A percentile compares a stretch with the other conserved stretches of the same genome.
Evolutionary conservation across 1,284 basidiomycete species (phyloP).

Genomic region (Ceratobasidium sp.): DNA sequence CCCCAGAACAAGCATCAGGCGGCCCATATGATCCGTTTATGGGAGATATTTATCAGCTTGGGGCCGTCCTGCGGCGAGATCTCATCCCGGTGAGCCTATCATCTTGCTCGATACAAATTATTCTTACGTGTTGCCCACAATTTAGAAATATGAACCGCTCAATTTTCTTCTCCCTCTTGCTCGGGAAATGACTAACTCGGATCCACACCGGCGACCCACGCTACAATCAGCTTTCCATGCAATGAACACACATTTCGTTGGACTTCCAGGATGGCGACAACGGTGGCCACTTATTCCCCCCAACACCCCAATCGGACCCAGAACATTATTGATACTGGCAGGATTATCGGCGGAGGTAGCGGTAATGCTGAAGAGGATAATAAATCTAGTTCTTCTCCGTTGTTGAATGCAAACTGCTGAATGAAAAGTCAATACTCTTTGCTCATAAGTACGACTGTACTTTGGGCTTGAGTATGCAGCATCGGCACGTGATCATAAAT

Average conservation of each 20-base stretch:
- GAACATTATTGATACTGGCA: background rate
- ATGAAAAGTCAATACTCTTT: too few relatives aligned
- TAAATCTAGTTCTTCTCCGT: background rate
- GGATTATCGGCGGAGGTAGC: background rate
- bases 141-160: background rate
- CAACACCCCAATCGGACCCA: background rate
- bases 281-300: slow-evolving; percentile 1
- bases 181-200: slow-evolving; percentile 7
- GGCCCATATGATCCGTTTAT: slow-evolving; percentile 24
- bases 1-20: slow-evolving; percentile 2
- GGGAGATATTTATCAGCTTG: slow-evolving; percentile 26
- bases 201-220: background rate
- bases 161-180: slow-evolving; percentile 2
- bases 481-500: background rate
- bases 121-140: background rate
- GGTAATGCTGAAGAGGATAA: background rate
- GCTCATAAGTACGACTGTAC: background rate
- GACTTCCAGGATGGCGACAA: background rate
- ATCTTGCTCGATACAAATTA: background rate
- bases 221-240: background rate
- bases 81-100: slow-evolving; percentile 16
- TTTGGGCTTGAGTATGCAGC: background rate
- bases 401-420: background rate
- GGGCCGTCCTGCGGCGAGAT: background rate
- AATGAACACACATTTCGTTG: slow-evolving; percentile 2